phyloP scores from a whole-genome alignment of 371 early-diverging fungal genomes.

The Actinomortierella wolfii region DNA sequence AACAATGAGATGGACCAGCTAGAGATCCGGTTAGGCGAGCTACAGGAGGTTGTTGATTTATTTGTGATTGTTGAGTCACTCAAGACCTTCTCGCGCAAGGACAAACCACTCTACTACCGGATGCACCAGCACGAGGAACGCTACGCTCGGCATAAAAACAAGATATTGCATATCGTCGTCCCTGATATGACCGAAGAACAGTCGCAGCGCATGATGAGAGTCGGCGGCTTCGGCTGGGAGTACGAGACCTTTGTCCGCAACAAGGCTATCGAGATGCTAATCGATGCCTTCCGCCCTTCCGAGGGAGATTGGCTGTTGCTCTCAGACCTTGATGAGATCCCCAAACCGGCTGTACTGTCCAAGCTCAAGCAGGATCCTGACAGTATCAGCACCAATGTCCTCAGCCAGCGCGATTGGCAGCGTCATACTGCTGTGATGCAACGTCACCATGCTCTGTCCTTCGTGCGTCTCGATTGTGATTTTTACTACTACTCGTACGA shows the following conservation, averaged over 20 bases:
- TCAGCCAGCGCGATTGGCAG: too few relatives aligned
- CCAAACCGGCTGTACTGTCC: constrained; percentile 1
- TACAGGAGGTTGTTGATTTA: constrained; percentile 8
- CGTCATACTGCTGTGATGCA: too few relatives aligned
- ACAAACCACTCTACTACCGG: constrained; percentile 7
- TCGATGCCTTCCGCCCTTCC: constrained; percentile 2
- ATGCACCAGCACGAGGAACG: constrained; percentile 5
- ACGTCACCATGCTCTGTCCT: too few relatives aligned
- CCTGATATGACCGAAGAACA: constrained; percentile 1
- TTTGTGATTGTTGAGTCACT: constrained; percentile 20
- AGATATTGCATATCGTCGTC: constrained; percentile 11
- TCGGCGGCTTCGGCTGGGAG: neutral
- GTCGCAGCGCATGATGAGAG: too few relatives aligned
- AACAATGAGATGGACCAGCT: constrained; percentile 17
- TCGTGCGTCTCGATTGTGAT: constrained; percentile 6
- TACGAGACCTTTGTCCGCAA: constrained; percentile 7
- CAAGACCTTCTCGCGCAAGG: constrained; percentile 8
- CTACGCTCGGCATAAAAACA: constrained; percentile 5
- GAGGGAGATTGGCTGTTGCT: constrained; percentile 21
- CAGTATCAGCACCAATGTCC: too few relatives aligned
- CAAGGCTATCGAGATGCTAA: constrained; percentile 1
- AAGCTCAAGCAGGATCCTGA: too few relatives aligned
- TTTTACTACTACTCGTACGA: constrained; percentile 25
- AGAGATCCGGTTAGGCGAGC: constrained; percentile 18
- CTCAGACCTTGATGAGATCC: constrained; percentile 26